Evolutionary conservation across 1,284 basidiomycete species (phyloP), one percentile per base, ranked within the genome.

Genomic region (Boletus semigastroideus): DNA sequence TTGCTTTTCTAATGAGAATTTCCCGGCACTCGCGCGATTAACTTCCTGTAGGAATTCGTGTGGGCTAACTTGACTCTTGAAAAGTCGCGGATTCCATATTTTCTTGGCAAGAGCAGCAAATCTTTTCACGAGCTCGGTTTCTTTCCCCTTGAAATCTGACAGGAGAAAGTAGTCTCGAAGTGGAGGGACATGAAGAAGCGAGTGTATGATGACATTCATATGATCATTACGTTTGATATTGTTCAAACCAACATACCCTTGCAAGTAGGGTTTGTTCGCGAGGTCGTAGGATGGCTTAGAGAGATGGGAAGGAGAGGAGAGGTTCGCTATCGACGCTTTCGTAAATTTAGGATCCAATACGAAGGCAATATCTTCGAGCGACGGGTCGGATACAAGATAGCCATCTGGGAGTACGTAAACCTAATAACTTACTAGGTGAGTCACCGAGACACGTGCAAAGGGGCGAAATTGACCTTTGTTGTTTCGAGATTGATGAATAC

Each of bases 11-110:
- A 97, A 80, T 60, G 88, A 86, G 73, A 95, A 99, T 70, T 92
- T 93, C 14, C 94, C 92, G 30, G 77, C 80, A 64, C 91, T 94
- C 31, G 87, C 87, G 57, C 91, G 82, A 56, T 89, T 87, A 42
- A 99, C 94, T 73, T 99, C 96, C 72, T 99, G 97, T 56, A 98
- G 73, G 68, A 99, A 95, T 71, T 99, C 97, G 72, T 99, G 97
- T 10, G 97, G 97, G 59, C 90, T 93, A 57, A 98, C 94, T 78
- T 99, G 97, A 51, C 91, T 89, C 72, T 99, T 99, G 84, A 99
- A 98, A 51, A 96, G 73, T 44, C 86, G 78, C 6, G 93, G 91
- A 70, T 98, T 99, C 97, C 97, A 99, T 25, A 98, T 70, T 68
- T 98, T 94, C 70, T 93, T 89, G 31, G 93, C 83, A 39, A 98